phyloP scores from a whole-genome alignment of 805 yeast genomes.

The Candida yuanshanica region DNA sequence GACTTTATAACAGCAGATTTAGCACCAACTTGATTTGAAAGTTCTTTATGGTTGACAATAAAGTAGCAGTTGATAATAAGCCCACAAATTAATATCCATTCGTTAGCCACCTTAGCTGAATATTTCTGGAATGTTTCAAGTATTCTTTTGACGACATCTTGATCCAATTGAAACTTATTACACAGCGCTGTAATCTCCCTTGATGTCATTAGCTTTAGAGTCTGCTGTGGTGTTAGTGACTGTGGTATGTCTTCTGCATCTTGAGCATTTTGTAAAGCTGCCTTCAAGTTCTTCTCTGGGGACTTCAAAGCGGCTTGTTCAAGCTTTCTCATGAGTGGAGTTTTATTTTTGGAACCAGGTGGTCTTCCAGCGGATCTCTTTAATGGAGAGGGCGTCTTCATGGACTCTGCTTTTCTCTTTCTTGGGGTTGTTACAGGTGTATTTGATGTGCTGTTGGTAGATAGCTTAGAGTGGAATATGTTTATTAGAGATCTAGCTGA shows the following conservation, averaged over 20 bases:
- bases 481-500: constrained; percentile 30
- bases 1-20: constrained; percentile 43
- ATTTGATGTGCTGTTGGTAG: neutral
- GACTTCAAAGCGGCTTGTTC: constrained; percentile 26
- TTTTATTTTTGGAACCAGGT: constrained; percentile 15
- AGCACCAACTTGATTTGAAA: constrained; percentile 43
- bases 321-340: constrained; percentile 25
- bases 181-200: constrained; percentile 44
- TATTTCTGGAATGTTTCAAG: constrained; percentile 45
- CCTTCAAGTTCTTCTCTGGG: constrained; percentile 2
- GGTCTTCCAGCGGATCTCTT: constrained; percentile 19
- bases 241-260: constrained; percentile 7
- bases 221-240: constrained; percentile 21
- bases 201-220: constrained; percentile 31
- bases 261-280: constrained; percentile 3
- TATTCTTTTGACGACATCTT: constrained; percentile 42
- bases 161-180: constrained; percentile 59
- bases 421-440: constrained; percentile 6
- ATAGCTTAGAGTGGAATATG: constrained; percentile 1
- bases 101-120: constrained; percentile 49
- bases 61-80: constrained; percentile 53
- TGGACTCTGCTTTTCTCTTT: constrained; percentile 3
- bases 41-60: constrained; percentile 43
- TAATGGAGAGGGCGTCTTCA: constrained; percentile 10
- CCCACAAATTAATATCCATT: constrained; percentile 70